Base-by-base conservation (phyloP, 352 stramenopile genomes). In the Phytopythium litorale region DNA sequence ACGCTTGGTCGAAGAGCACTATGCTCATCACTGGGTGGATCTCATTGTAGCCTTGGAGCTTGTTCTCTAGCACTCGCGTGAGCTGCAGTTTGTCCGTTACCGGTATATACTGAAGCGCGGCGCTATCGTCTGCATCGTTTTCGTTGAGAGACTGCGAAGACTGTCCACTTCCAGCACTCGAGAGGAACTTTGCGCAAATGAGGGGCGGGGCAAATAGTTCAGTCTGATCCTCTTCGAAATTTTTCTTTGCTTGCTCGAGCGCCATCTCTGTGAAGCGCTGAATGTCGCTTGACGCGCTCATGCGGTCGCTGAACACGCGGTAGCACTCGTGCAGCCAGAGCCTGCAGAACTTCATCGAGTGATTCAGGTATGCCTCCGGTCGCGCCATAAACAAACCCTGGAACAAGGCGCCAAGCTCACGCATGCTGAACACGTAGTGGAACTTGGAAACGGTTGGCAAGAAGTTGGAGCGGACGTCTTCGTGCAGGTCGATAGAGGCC, bases 351-450 rank as follows among this genome's bases (percentile, higher is more conserved):
- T 75, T 77, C 3, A 96, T 51, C 18, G 79, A 72, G 21, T 79
- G 76, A 8, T 79, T 84, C 35, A 79, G 52, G 51, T 88, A 95
- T 2, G 69, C 59, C 65, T 93, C 84, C 5, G 88, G 79, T 3
- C 75, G 73, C 0, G 85, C 66, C 33, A 84, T 70, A 15, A 88
- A 87, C 1, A 98, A 60, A 0, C 92, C 91, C 65, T 97, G 87
- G 59, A 97, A 96, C 16, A 98, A 63, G 3, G 84, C 81, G 7
- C 78, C 82, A 11, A 98, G 59, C 50, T 98, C 91, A 15, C 93
- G 78, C 65, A 98, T 84, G 63, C 87, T 97, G 70, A 98, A 98
- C 3, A 96, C 78, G 58, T 98, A 97, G 65, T 98, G 90, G 43
- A 96, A 97, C 57, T 98, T 98, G 4, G 87, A 81, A n/a, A 91